phyloP scores from a whole-genome alignment of 2,329 filamentous ascomycete species.

The Zymoseptoria crescenta region DNA sequence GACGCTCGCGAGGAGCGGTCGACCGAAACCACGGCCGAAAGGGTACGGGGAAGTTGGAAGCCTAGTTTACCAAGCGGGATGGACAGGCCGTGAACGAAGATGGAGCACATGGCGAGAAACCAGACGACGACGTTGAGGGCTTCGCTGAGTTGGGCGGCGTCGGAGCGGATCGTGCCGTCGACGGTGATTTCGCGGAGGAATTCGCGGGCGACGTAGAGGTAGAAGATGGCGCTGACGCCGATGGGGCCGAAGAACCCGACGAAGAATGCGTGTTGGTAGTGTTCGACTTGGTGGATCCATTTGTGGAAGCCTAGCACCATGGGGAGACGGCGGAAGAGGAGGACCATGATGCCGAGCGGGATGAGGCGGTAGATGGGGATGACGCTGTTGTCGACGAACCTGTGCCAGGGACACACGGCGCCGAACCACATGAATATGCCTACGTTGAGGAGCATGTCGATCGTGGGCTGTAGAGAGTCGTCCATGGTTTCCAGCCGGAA shows the following conservation, averaged over 20 bases:
- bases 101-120: slow-evolving; percentile 77
- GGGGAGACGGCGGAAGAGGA: slow-evolving; percentile 70
- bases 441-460: slow-evolving; percentile 90
- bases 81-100: slow-evolving; percentile 76
- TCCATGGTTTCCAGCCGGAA: slow-evolving; percentile 83
- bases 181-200: slow-evolving; percentile 57
- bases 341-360: slow-evolving; percentile 63
- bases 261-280: slow-evolving; percentile 67
- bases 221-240: slow-evolving; percentile 83
- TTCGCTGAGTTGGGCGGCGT: slow-evolving; percentile 59
- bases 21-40: slow-evolving; percentile 25
- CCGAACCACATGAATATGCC: slow-evolving; percentile 87
- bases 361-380: slow-evolving; percentile 69
- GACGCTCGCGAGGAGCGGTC: slow-evolving; percentile 15
- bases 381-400: slow-evolving; percentile 59
- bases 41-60: slow-evolving; percentile 54
- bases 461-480: slow-evolving; percentile 86
- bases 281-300: slow-evolving; percentile 69
- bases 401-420: slow-evolving; percentile 71
- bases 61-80: slow-evolving; percentile 67
- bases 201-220: slow-evolving; percentile 72
- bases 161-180: slow-evolving; percentile 53
- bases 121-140: slow-evolving; percentile 67
- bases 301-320: slow-evolving; percentile 67
- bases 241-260: slow-evolving; percentile 92